Evolutionary conservation across 306 rosid genomes (phyloP).

Genomic region (Prunus mongolica): DNA sequence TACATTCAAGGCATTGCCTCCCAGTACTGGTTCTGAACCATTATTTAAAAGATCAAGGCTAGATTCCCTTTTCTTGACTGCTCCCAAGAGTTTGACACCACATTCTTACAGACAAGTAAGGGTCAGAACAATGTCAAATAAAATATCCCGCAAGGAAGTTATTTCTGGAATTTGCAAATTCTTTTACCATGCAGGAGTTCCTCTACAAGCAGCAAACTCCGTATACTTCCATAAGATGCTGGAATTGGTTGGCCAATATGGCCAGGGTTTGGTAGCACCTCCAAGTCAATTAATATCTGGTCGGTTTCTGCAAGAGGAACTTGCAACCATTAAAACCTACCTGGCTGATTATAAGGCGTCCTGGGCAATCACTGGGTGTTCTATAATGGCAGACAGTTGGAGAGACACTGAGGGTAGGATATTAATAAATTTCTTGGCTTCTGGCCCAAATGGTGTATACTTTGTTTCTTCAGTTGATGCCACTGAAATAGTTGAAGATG

Average conservation of each 20-base stretch:
- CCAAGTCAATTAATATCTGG: slow-evolving; percentile 68
- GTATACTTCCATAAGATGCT: slow-evolving; percentile 83
- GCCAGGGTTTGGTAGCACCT: slow-evolving; percentile 69
- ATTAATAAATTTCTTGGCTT: slow-evolving; percentile 70
- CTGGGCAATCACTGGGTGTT: slow-evolving; percentile 88
- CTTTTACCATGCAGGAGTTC: slow-evolving; percentile 89
- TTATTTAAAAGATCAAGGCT: slow-evolving; percentile 76
- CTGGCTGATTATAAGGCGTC: slow-evolving; percentile 74
- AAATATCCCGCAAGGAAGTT: slow-evolving; percentile 68
- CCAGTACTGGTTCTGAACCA: slow-evolving; percentile 62
- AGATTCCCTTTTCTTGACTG: slow-evolving; percentile 76
- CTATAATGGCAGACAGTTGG: slow-evolving; percentile 87
- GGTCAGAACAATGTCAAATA: slow-evolving; percentile 51
- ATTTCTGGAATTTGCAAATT: slow-evolving; percentile 89
- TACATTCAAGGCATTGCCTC: slow-evolving; percentile 52
- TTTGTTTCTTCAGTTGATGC: slow-evolving; percentile 83
- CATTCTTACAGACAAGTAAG: slow-evolving; percentile 59
- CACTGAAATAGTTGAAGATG: slow-evolving; percentile 62
- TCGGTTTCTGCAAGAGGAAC: slow-evolving; percentile 74
- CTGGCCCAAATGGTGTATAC: slow-evolving; percentile 78
- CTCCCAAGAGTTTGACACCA: slow-evolving; percentile 53
- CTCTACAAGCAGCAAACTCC: slow-evolving; percentile 81
- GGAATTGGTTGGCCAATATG: slow-evolving; percentile 79
- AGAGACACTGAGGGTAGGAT: slow-evolving; percentile 67
- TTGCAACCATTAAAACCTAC: slow-evolving; percentile 56